These are phyloP conservation scores for Geotrichum siamense DNA, from an alignment of 1,139 yeast species.

Conservation along the genomic window DNA sequence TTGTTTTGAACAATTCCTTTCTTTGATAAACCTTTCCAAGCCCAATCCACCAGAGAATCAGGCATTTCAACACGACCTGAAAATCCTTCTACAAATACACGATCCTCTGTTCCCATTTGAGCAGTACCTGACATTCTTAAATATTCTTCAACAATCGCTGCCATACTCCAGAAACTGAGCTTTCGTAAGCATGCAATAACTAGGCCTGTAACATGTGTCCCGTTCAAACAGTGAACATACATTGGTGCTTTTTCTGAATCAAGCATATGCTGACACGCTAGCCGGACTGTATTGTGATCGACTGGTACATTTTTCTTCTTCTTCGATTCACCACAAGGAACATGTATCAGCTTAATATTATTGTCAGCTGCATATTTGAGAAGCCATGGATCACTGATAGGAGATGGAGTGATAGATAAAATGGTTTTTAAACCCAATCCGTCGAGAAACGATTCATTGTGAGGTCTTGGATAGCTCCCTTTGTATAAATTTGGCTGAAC, in stretches of 20 bases:
- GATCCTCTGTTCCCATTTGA: constrained; percentile 75
- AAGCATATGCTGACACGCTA: constrained; percentile 53
- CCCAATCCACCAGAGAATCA: constrained; percentile 53
- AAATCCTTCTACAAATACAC: constrained; percentile 76
- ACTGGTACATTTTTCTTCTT: constrained; percentile 57
- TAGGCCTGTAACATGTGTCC: constrained; percentile 79
- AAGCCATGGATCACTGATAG: constrained; percentile 44
- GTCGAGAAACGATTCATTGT: constrained; percentile 64
- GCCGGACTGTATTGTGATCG: constrained; percentile 53
- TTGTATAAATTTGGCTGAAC: constrained; percentile 67
- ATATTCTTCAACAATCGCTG: constrained; percentile 82
- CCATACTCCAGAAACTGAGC: constrained; percentile 81
- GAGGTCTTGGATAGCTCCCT: constrained; percentile 79
- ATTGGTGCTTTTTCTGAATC: constrained; percentile 59
- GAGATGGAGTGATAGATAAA: constrained; percentile 71
- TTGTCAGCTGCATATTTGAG: constrained; percentile 45
- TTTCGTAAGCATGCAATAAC: constrained; percentile 81
- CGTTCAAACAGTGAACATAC: constrained; percentile 81
- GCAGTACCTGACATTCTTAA: constrained; percentile 47
- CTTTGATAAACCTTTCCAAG: constrained; percentile 64
- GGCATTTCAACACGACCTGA: constrained; percentile 55
- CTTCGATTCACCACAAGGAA: constrained; percentile 48
- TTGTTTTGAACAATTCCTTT: constrained; percentile 42
- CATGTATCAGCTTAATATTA: constrained; percentile 50
- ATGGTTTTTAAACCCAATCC: constrained; percentile 64